phyloP scores from a whole-genome alignment of 306 rosid species.

The Pterocarpus macrocarpus region DNA sequence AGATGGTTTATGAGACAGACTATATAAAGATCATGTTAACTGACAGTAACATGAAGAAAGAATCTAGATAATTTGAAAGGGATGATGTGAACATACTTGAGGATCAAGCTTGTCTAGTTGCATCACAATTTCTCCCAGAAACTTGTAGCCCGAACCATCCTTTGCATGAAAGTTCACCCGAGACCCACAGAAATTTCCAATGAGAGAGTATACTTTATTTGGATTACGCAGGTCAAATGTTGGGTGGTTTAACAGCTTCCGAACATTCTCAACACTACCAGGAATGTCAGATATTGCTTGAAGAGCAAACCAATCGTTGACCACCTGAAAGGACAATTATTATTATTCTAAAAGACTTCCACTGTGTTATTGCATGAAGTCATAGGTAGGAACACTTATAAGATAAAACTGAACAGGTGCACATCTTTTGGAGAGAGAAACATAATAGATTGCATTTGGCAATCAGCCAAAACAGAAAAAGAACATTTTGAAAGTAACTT shows the following conservation, averaged over 20 bases:
- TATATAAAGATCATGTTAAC: not conserved
- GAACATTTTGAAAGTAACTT: no score
- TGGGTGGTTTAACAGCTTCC: constrained; percentile 77
- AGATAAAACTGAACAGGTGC: not conserved
- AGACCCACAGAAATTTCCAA: constrained; percentile 93
- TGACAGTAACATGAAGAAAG: not conserved
- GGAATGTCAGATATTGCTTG: constrained; percentile 91
- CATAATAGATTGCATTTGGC: constrained; percentile 13
- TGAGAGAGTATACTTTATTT: constrained; percentile 95
- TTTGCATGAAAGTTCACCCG: constrained; percentile 90
- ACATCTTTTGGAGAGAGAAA: not conserved
- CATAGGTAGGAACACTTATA: not conserved
- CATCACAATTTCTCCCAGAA: constrained; percentile 86
- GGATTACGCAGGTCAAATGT: constrained; percentile 94
- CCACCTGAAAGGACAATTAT: constrained; percentile 65
- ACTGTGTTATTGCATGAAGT: constrained; percentile 16
- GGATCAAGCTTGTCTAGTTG: constrained; percentile 91
- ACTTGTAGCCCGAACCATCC: constrained; percentile 93
- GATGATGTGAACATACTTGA: constrained; percentile 65
- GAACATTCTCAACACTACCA: constrained; percentile 85
- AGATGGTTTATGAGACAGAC: not conserved
- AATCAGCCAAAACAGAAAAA: constrained; percentile 16
- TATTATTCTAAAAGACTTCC: not conserved
- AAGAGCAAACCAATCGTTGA: constrained; percentile 96
- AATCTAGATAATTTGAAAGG: constrained; percentile 4